Conservation (phyloP, 805 yeast species). For the Starmerella asiatica region DNA sequence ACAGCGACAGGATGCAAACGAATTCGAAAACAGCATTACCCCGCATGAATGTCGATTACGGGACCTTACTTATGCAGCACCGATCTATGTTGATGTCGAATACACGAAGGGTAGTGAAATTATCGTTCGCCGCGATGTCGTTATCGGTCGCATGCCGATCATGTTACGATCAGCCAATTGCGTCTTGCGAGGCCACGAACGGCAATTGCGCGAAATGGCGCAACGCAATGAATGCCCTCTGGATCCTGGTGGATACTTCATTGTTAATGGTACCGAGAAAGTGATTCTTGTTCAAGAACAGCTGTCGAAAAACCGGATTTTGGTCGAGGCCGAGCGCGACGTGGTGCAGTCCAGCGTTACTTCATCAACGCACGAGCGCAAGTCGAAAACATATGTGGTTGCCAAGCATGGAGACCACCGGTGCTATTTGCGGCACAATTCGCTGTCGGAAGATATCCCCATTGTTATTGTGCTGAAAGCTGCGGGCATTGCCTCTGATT, state of each 20-base stretch:
- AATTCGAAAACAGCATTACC: slow-evolving; percentile 26
- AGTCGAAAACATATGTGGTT: slow-evolving; percentile 90
- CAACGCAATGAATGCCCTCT: slow-evolving; percentile 81
- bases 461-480: slow-evolving; percentile 88
- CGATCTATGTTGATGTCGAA: slow-evolving; percentile 91
- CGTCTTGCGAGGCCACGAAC: slow-evolving; percentile 64
- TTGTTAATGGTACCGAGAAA: slow-evolving; percentile 87
- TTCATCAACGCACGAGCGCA: slow-evolving; percentile 94
- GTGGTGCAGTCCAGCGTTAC: slow-evolving; percentile 97
- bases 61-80: slow-evolving; percentile 89
- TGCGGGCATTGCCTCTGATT: slow-evolving; percentile 83
- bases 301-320: slow-evolving; percentile 88
- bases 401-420: slow-evolving; percentile 61
- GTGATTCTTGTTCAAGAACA: slow-evolving; percentile 96
- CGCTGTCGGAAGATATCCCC: slow-evolving; percentile 89
- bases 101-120: slow-evolving; percentile 91
- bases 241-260: slow-evolving; percentile 97
- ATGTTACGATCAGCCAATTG: slow-evolving; percentile 92
- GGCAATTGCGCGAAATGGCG: slow-evolving; percentile 49
- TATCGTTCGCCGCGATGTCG: slow-evolving; percentile 76
- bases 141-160: slow-evolving; percentile 97
- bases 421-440: slow-evolving; percentile 86
- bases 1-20: slow-evolving; percentile 28
- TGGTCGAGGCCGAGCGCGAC: slow-evolving; percentile 92
- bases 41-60: slow-evolving; percentile 95